These are phyloP conservation scores for Saccharomyces hybrid DNA, from an alignment of 1,139 yeast genomes.

Conservation along the genomic window DNA sequence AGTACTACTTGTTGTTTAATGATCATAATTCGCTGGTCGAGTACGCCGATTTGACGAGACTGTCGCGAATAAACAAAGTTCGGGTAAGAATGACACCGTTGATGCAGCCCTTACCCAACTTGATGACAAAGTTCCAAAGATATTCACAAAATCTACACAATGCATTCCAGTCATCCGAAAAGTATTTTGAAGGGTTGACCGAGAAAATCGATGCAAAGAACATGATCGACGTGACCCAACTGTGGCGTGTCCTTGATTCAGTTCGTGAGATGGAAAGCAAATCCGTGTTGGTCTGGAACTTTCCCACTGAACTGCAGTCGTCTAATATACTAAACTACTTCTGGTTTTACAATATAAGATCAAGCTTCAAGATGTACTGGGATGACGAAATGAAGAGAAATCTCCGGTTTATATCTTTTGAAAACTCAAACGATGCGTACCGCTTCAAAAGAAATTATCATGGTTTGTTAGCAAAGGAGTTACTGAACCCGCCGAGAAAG, in stretches of 20 bases:
- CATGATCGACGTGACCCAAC: neutral
- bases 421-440: slow-evolving; percentile 17
- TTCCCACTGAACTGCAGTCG: slow-evolving; percentile 19
- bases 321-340: slow-evolving; percentile 15
- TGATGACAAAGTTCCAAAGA: slow-evolving; percentile 4
- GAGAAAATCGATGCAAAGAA: neutral
- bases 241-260: slow-evolving; percentile 6
- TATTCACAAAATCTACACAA: slow-evolving; percentile 19
- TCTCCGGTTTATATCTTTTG: slow-evolving; percentile 23
- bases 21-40: slow-evolving; percentile 11
- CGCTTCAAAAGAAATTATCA: slow-evolving; percentile 27
- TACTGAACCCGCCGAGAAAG: slow-evolving; percentile 2
- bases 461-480: slow-evolving; percentile 20
- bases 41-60: slow-evolving; percentile 13
- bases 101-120: neutral
- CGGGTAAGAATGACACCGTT: slow-evolving; percentile 15
- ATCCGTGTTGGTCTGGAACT: slow-evolving; percentile 28
- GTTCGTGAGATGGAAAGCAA: slow-evolving; percentile 17
- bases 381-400: slow-evolving; percentile 15
- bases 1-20: slow-evolving; percentile 23
- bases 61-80: slow-evolving; percentile 15
- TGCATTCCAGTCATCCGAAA: slow-evolving; percentile 18
- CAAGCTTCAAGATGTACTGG: slow-evolving; percentile 23
- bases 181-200: slow-evolving; percentile 12
- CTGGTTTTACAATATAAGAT: slow-evolving; percentile 28